These are phyloP conservation scores for Mortierella sp. DNA, from an alignment of 371 early-diverging fungal genomes.

Conservation along the genomic window DNA sequence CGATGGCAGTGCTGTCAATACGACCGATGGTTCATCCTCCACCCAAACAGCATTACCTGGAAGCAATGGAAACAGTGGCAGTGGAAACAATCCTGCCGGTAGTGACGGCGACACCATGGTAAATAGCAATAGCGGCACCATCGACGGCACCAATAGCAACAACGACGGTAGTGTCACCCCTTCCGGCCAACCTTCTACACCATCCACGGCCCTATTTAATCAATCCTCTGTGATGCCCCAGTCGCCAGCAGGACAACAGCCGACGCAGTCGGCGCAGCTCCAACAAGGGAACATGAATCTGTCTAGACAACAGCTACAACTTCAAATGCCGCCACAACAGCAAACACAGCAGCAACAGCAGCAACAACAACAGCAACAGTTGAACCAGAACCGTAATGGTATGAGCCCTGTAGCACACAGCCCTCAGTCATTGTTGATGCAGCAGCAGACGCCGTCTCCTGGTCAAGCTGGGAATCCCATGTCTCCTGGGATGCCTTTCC, in stretches of 20 bases:
- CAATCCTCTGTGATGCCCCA: conserved; percentile 6
- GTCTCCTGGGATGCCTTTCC: conserved; percentile 20
- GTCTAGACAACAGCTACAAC: conserved; percentile 25
- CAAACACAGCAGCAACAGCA: conserved; percentile 12
- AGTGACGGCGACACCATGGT: not conserved
- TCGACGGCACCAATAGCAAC: not conserved
- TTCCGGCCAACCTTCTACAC: conserved; percentile 15
- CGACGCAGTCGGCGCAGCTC: not conserved
- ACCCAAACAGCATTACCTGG: conserved; percentile 4
- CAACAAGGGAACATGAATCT: conserved; percentile 23
- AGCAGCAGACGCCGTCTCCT: conserved; percentile 16
- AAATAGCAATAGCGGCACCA: conserved; percentile 11
- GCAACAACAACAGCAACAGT: conserved; percentile 23
- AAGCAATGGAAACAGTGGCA: conserved; percentile 14
- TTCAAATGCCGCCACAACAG: conserved; percentile 24
- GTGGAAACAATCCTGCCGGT: conserved; percentile 2
- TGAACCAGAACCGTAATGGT: conserved; percentile 31
- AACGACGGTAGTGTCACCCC: conserved; percentile 4
- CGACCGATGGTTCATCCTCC: conserved; percentile 7
- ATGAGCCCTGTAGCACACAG: conserved; percentile 13
- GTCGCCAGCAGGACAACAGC: conserved; percentile 14
- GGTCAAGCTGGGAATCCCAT: conserved; percentile 11
- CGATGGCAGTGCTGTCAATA: conserved; percentile 1
- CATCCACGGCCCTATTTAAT: conserved; percentile 15
- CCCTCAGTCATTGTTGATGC: conserved; percentile 28